Evolutionary conservation across 139 green algal species (phyloP).

Genomic region (Tetraselmis striata): DNA sequence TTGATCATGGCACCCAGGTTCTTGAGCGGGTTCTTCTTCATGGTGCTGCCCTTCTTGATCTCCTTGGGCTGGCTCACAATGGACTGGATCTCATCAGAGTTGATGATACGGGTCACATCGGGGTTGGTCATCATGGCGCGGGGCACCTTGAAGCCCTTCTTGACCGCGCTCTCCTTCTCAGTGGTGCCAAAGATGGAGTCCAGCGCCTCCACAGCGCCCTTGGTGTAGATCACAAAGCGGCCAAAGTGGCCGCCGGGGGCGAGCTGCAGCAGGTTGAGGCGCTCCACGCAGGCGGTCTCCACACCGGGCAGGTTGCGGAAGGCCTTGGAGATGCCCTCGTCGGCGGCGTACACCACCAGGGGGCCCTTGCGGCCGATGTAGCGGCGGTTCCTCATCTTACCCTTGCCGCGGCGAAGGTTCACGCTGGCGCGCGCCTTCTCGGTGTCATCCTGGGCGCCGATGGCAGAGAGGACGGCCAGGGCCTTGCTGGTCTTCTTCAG

Average conservation of each 20-base stretch:
- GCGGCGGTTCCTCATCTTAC: constrained; percentile 97
- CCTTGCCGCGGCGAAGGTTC: constrained; percentile 84
- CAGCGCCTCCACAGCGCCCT: constrained; percentile 89
- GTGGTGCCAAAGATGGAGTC: constrained; percentile 82
- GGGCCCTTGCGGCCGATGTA: constrained; percentile 91
- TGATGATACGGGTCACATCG: constrained; percentile 93
- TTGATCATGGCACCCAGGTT: constrained; percentile 93
- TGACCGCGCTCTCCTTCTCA: constrained; percentile 56
- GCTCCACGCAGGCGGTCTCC: constrained; percentile 78
- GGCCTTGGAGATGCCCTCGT: constrained; percentile 79
- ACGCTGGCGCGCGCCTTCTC: constrained; percentile 81
- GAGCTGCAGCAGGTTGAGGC: constrained; percentile 95
- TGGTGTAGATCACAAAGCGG: constrained; percentile 97
- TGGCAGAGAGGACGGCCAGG: constrained; percentile 62
- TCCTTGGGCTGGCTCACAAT: constrained; percentile 61
- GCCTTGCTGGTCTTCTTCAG: constrained; percentile 91
- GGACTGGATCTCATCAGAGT: constrained; percentile 92
- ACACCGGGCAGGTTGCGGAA: constrained; percentile 96
- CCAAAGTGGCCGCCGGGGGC: constrained; percentile 95
- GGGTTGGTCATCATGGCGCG: constrained; percentile 81
- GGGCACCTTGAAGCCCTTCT: constrained; percentile 95
- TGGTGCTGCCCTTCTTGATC: constrained; percentile 32
- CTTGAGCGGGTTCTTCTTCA: constrained; percentile 98
- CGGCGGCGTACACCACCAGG: constrained; percentile 84
- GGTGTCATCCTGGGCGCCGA: constrained; percentile 80